phyloP scores from a whole-genome alignment of 306 rosid genomes.

The Mimosa bimucronata region DNA sequence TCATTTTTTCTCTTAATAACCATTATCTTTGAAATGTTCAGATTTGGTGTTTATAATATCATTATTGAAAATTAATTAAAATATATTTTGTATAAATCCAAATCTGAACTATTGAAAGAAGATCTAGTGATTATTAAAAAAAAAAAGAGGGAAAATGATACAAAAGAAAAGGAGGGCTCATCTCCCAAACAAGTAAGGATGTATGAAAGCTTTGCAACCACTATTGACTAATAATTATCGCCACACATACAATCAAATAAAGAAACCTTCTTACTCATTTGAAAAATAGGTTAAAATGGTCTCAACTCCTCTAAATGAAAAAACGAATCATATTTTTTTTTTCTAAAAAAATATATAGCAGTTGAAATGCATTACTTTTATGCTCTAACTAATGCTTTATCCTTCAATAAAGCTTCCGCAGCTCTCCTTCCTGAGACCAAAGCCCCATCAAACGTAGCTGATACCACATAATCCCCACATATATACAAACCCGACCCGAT shows the following conservation, averaged over 20 bases:
- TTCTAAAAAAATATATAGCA: background rate
- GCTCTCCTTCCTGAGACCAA: constrained; percentile 89
- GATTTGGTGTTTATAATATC: too few relatives aligned
- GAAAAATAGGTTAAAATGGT: background rate
- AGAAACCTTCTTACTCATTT: background rate
- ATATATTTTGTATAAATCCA: too few relatives aligned
- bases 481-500: constrained; percentile 60
- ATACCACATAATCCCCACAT: constrained; percentile 81
- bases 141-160: too few relatives aligned
- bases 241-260: background rate
- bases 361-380: constrained; percentile 4
- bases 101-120: too few relatives aligned
- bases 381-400: constrained; percentile 31
- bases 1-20: too few relatives aligned
- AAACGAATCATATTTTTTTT: background rate
- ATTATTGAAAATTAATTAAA: too few relatives aligned
- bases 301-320: background rate
- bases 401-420: constrained; percentile 67
- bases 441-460: constrained; percentile 91
- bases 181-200: too few relatives aligned
- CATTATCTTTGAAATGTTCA: too few relatives aligned
- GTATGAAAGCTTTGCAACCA: too few relatives aligned
- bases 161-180: too few relatives aligned
- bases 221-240: background rate
- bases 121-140: too few relatives aligned